Evolutionary conservation across 2,329 filamentous ascomycete genomes (phyloP).

Genomic region (Pyricularia pennisetigena): DNA sequence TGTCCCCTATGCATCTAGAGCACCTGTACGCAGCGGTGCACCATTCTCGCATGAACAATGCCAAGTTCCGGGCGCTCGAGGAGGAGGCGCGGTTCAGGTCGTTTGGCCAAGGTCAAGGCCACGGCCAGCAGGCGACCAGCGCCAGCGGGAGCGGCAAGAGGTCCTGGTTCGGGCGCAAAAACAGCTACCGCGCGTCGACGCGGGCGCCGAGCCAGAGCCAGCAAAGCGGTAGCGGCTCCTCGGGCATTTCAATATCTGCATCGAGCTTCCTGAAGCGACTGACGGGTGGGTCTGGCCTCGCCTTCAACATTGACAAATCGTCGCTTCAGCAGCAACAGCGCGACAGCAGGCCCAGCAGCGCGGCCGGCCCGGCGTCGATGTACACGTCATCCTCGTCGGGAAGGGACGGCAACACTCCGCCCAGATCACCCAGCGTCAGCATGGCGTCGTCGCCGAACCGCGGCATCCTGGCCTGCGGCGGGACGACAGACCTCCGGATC

Average conservation of each 20-base stretch:
- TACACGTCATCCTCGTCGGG: slow-evolving; percentile 50
- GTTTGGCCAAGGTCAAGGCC: slow-evolving; percentile 46
- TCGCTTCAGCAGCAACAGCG: slow-evolving; percentile 53
- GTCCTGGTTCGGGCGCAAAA: slow-evolving; percentile 53
- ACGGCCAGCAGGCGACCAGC: slow-evolving; percentile 16
- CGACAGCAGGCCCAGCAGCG: slow-evolving; percentile 23
- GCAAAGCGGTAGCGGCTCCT: slow-evolving; percentile 50
- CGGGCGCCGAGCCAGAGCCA: slow-evolving; percentile 42
- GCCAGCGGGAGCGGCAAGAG: slow-evolving; percentile 34
- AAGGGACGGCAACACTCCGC: slow-evolving; percentile 30
- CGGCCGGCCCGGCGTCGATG: slow-evolving; percentile 32
- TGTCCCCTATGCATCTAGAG: slow-evolving; percentile 67
- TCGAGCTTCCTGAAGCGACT: slow-evolving; percentile 71
- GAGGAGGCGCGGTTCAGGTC: slow-evolving; percentile 61
- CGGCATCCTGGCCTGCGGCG: slow-evolving; percentile 31
- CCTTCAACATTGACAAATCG: slow-evolving; percentile 75
- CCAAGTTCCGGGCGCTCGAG: slow-evolving; percentile 66
- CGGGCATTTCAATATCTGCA: slow-evolving; percentile 46
- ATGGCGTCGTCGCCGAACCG: slow-evolving; percentile 36
- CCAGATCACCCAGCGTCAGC: slow-evolving; percentile 48
- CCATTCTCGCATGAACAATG: slow-evolving; percentile 80
- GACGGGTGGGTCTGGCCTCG: slow-evolving; percentile 52
- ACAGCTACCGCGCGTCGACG: slow-evolving; percentile 54
- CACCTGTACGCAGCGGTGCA: slow-evolving; percentile 81
- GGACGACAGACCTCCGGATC: slow-evolving; percentile 74